Conservation (phyloP, 768 basidiomycete genomes). For the Suillus spraguei region DNA sequence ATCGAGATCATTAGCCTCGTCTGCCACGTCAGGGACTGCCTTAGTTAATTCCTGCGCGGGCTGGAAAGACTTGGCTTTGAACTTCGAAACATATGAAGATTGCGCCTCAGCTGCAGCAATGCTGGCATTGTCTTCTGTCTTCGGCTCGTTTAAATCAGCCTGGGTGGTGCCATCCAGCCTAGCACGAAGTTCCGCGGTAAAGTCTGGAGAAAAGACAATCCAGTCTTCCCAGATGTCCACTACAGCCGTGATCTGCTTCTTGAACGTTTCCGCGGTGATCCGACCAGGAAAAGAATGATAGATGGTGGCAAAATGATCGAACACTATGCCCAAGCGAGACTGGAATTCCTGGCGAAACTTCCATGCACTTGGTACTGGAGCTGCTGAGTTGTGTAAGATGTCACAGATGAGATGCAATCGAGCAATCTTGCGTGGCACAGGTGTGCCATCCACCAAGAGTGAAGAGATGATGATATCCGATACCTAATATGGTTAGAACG, state of each 20-base stretch:
- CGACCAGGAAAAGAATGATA: slow-evolving; percentile 95
- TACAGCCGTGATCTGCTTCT: slow-evolving; percentile 85
- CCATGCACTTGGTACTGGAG: slow-evolving; percentile 94
- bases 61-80: slow-evolving; percentile 80
- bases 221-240: slow-evolving; percentile 98
- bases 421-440: slow-evolving; percentile 97
- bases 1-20: slow-evolving; percentile 49
- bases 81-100: slow-evolving; percentile 54
- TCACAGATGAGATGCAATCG: slow-evolving; percentile 96
- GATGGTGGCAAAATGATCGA: slow-evolving; percentile 92
- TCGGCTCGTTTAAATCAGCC: slow-evolving; percentile 30
- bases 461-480: slow-evolving; percentile 90
- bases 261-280: slow-evolving; percentile 96
- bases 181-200: slow-evolving; percentile 69
- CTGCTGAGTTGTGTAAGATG: slow-evolving; percentile 96
- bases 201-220: slow-evolving; percentile 94
- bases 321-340: slow-evolving; percentile 85
- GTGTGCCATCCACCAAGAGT: slow-evolving; percentile 85
- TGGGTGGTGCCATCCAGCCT: slow-evolving; percentile 67
- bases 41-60: slow-evolving; percentile 53
- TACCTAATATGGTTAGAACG: slow-evolving; percentile 51
- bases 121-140: slow-evolving; percentile 27
- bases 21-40: slow-evolving; percentile 32
- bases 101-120: slow-evolving; percentile 26
- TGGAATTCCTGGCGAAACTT: slow-evolving; percentile 96